phyloP scores from a whole-genome alignment of 1,139 yeast species.

The Saccharomyces hybrid region DNA sequence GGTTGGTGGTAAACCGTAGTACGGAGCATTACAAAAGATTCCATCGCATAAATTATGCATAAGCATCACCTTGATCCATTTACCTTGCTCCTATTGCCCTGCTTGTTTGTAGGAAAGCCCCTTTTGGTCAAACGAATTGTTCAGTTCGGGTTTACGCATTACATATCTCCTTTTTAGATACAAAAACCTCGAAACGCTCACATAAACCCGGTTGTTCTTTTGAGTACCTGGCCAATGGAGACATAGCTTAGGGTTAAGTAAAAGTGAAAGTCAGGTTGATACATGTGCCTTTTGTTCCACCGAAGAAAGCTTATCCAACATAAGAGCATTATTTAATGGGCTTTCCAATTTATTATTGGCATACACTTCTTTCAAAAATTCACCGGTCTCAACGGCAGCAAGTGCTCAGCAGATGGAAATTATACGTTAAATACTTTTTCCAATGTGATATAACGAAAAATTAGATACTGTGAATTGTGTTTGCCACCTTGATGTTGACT shows the following conservation, averaged over 20 bases:
- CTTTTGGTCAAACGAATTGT: constrained; percentile 98
- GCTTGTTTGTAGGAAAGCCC: constrained; percentile 98
- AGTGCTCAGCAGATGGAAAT: constrained; percentile 93
- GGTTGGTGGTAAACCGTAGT: constrained; percentile 98
- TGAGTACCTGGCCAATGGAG: constrained; percentile 96
- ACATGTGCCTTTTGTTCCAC: constrained; percentile 87
- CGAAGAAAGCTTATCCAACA: constrained; percentile 92
- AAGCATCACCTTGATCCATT: constrained; percentile 98
- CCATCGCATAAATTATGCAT: constrained; percentile 93
- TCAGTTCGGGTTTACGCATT: constrained; percentile 99
- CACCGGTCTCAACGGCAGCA: constrained; percentile 90
- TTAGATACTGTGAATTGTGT: too few species aligned
- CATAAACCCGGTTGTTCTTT: constrained; percentile 89
- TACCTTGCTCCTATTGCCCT: constrained; percentile 42
- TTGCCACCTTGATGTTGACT: too few species aligned
- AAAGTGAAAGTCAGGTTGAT: constrained; percentile 96
- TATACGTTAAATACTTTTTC: constrained; percentile 80
- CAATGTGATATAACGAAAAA: constrained; percentile 31
- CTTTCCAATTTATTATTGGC: constrained; percentile 81
- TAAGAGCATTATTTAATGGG: constrained; percentile 92
- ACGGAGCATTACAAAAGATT: constrained; percentile 94
- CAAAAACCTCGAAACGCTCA: constrained; percentile 97
- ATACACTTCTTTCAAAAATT: constrained; percentile 75
- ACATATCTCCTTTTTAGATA: constrained; percentile 96
- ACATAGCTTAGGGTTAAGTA: constrained; percentile 99